Conservation (phyloP, 2,329 filamentous ascomycete species). For the Fusarium globosum region DNA sequence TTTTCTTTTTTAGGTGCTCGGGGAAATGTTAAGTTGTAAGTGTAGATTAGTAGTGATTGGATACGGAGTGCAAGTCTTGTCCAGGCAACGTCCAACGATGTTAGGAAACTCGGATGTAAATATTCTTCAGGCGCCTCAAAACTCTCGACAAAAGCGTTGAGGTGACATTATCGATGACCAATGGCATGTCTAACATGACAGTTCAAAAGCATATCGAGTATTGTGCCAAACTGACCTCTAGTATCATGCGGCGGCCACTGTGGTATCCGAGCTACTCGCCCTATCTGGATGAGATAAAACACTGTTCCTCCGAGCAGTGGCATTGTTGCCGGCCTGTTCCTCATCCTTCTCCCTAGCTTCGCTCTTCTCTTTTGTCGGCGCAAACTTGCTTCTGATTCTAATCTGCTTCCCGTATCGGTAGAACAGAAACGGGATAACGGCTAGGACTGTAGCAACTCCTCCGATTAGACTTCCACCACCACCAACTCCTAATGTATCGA, state of each 20-base stretch:
- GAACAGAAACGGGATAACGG: conserved; percentile 33
- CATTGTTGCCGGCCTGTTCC: not conserved
- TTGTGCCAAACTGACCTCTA: not conserved
- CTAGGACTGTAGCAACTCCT: conserved; percentile 28
- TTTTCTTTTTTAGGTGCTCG: not conserved
- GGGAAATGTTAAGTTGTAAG: not conserved
- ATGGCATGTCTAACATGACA: not conserved
- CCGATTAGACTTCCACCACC: conserved; percentile 34
- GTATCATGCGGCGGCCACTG: not conserved
- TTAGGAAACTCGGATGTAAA: not conserved
- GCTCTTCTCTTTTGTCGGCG: conserved; percentile 12
- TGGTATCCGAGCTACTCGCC: conserved; percentile 1
- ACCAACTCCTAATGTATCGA: conserved; percentile 26
- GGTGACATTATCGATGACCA: not conserved
- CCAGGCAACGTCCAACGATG: not conserved
- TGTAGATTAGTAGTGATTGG: not conserved
- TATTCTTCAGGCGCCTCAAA: not conserved
- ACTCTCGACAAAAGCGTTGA: not conserved
- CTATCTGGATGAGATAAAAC: not conserved
- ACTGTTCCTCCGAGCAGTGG: not conserved
- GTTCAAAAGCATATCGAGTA: not conserved
- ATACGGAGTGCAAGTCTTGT: not conserved
- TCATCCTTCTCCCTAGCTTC: conserved; percentile 13
- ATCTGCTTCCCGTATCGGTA: conserved; percentile 37
- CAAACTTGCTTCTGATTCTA: conserved; percentile 36